Conservation (phyloP, 139 green algal genomes). For the Coelastrella sp. region DNA sequence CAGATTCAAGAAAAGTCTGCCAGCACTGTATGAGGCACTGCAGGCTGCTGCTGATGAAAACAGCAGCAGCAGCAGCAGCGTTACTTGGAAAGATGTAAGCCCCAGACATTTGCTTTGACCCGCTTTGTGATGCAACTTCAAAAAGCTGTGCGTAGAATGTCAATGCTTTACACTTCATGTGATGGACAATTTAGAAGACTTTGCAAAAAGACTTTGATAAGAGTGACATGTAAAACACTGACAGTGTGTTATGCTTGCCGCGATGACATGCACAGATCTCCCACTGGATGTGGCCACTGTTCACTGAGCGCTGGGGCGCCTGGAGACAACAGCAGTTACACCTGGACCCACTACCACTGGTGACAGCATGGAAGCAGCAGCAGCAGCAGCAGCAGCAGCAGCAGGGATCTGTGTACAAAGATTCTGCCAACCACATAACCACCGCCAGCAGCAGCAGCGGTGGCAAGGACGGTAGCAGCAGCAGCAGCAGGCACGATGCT, state of each 20-base stretch:
- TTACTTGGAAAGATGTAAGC: constrained; percentile 38
- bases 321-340: constrained; percentile 64
- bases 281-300: constrained; percentile 89
- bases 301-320: constrained; percentile 68
- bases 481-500: neutral
- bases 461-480: neutral
- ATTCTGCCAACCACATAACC: neutral
- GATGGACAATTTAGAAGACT: no score
- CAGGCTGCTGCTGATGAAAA: neutral
- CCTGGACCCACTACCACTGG: constrained; percentile 57
- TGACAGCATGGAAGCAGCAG: constrained; percentile 15
- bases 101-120: neutral
- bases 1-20: constrained; percentile 49
- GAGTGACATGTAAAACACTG: neutral
- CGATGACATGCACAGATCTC: constrained; percentile 51
- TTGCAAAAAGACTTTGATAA: no score
- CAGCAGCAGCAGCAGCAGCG: constrained; percentile 8
- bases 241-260: neutral
- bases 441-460: constrained; percentile 28
- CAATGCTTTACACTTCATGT: no score
- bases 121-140: no score
- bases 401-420: constrained; percentile 9
- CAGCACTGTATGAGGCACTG: constrained; percentile 50
- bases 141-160: no score
- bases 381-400: neutral